Base-by-base conservation (phyloP, 1,284 basidiomycete genomes). In the Tilletiaria anomala region DNA sequence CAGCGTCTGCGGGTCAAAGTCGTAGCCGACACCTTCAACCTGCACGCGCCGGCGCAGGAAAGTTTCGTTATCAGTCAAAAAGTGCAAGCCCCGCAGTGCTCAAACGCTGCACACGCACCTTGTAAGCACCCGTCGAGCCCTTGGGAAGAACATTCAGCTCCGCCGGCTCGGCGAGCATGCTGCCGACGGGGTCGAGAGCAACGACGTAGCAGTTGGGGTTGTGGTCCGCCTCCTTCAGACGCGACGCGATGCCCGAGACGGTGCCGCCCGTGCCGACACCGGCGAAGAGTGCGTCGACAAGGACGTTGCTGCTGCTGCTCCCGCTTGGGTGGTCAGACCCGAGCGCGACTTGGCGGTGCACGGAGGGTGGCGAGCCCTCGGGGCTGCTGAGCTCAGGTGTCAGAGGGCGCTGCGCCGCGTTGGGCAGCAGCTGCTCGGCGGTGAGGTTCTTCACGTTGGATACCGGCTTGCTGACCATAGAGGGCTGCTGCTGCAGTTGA, bases 221-320 rank as follows among this genome's bases (percentile, higher is more conserved):
- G 53, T 60, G 58, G 40, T 60, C 54, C 3, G 39, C 10, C 6
- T 23, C 58, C 57, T 18, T 83, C 58, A 94, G 72, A 1, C 82
- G 84, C 23, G 79, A 75, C 5, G 85, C 82, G 20, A 89, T 69
- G 3, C 91, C 91, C 15, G 83, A 84, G 48, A 97, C 73, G 0
- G 91, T 94, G 6, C 91, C 91, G 21, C 91, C 91, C 1, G 91
- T 97, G 6, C 91, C 91, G 8, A 88, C 85, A 4, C 86, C 80
- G 4, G 80, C 83, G n/a, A 93, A 69, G 26, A 29, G 10, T 8
- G 26, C 26, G 26, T 29, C 26, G 26, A 29, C 26, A 29, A 29
- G 26, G 10, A n/a, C n/a, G 26, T 29, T 8, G 10, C 10, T 8
- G 26, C 26, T 29, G 26, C 10, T n/a, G 26, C 26, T 8, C 26